Percentiles rank a stretch among this genome's conserved stretches.
phyloP scores from a whole-genome alignment of 192 early-diverging fungal genomes.

The Rhizophagus sp. region DNA sequence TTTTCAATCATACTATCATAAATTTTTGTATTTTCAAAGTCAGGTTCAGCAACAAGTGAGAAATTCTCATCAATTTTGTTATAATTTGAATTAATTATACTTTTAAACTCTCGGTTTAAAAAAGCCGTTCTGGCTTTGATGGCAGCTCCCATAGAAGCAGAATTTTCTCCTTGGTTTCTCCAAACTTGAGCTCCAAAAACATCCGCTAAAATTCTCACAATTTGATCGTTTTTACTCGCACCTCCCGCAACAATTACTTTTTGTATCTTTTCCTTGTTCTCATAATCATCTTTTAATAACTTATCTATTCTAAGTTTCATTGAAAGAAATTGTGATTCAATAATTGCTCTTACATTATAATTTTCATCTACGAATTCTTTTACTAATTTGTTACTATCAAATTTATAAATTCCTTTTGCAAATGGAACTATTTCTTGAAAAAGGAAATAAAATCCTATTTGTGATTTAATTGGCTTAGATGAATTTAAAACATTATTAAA shows the following conservation, averaged over 20 bases:
- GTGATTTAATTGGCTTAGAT: background rate
- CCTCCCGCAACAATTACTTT: slow-evolving; percentile 76
- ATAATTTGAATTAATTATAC: background rate
- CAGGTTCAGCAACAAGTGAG: background rate
- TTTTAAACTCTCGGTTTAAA: background rate
- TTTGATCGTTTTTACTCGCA: slow-evolving; percentile 57
- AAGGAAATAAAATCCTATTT: slow-evolving; percentile 73
- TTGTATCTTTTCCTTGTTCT: background rate
- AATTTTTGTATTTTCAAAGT: background rate
- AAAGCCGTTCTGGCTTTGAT: slow-evolving; percentile 43
- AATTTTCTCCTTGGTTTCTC: slow-evolving; percentile 43
- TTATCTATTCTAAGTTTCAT: slow-evolving; percentile 59
- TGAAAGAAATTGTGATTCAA: slow-evolving; percentile 75
- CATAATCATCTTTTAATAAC: slow-evolving; percentile 24
- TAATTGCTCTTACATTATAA: slow-evolving; percentile 61
- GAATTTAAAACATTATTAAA: slow-evolving; percentile 31
- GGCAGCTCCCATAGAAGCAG: slow-evolving; percentile 65
- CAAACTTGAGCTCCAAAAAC: slow-evolving; percentile 73
- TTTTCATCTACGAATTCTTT: slow-evolving; percentile 37
- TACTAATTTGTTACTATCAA: slow-evolving; percentile 46
- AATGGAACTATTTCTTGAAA: slow-evolving; percentile 76
- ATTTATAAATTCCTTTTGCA: slow-evolving; percentile 65
- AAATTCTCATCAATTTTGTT: background rate
- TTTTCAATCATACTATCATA: slow-evolving; percentile 16
- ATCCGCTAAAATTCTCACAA: slow-evolving; percentile 65